Evolutionary conservation across 1,139 yeast species (phyloP).

Genomic region (Pichia terricola): DNA sequence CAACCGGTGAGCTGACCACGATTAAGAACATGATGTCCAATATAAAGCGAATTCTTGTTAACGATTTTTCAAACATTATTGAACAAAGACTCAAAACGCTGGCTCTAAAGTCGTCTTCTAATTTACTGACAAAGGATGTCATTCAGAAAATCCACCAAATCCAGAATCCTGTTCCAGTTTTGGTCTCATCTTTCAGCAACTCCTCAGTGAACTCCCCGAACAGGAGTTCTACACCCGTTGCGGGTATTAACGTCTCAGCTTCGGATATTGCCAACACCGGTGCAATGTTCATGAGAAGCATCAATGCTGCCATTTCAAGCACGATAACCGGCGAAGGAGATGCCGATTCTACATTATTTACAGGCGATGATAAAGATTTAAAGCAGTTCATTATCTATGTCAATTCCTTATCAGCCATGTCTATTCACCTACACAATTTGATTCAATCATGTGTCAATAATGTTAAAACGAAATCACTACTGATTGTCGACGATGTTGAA

Average conservation of each 20-base stretch:
- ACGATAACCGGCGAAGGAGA: slow-evolving; percentile 27
- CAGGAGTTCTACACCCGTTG: slow-evolving; percentile 9
- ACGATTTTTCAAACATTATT: slow-evolving; percentile 37
- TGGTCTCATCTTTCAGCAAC: slow-evolving; percentile 5
- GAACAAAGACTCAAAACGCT: slow-evolving; percentile 47
- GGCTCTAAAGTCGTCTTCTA: slow-evolving; percentile 39
- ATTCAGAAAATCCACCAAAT: slow-evolving; percentile 12
- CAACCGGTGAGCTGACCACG: slow-evolving; percentile 49
- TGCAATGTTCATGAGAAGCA: slow-evolving; percentile 23
- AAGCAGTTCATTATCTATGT: slow-evolving; percentile 35
- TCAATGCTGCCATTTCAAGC: slow-evolving; percentile 25
- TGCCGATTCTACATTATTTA: slow-evolving; percentile 3
- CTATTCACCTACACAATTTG: slow-evolving; percentile 43
- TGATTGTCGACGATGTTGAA: slow-evolving; percentile 24
- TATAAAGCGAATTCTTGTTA: slow-evolving; percentile 35
- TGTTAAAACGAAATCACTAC: slow-evolving; percentile 17
- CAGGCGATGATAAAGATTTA: slow-evolving; percentile 30
- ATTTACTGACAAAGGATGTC: slow-evolving; percentile 15
- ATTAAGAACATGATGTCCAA: slow-evolving; percentile 43
- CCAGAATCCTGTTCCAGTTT: slow-evolving; percentile 3
- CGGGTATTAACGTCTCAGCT: slow-evolving; percentile 22
- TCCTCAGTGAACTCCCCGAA: slow-evolving; percentile 3
- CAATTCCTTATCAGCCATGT: slow-evolving; percentile 53
- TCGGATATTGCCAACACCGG: slow-evolving; percentile 20
- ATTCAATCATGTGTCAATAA: slow-evolving; percentile 23